These are phyloP conservation scores for Argentina anserina DNA, from an alignment of 306 rosid species.

Conservation along the genomic window DNA sequence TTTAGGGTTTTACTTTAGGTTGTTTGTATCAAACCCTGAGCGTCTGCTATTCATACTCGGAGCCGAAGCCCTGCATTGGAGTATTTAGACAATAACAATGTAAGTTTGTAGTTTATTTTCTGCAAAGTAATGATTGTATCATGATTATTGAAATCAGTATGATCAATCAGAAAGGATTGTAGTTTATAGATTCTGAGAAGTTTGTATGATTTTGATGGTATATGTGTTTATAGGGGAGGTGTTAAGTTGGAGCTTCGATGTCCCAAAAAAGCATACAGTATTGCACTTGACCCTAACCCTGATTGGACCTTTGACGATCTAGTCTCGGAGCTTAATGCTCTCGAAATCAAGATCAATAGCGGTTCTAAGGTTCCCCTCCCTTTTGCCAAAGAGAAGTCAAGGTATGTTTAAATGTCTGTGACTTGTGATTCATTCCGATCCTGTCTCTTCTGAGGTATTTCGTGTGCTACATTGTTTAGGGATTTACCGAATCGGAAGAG, in stretches of 20 bases:
- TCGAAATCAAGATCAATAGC: constrained; percentile 49
- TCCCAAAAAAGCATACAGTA: constrained; percentile 39
- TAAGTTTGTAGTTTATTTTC: constrained; percentile 3
- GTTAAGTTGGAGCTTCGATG: constrained; percentile 47
- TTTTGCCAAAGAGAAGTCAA: constrained; percentile 28
- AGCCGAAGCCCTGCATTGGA: not conserved
- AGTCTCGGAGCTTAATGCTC: constrained; percentile 52
- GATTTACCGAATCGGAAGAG: constrained; percentile 26
- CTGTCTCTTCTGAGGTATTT: not conserved
- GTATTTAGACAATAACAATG: constrained; percentile 20
- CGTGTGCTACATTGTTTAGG: constrained; percentile 5
- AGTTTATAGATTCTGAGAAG: not conserved
- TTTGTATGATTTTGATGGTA: not conserved
- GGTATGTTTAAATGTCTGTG: constrained; percentile 43
- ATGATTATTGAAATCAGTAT: not conserved
- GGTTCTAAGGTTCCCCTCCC: constrained; percentile 39
- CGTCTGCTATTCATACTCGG: no score
- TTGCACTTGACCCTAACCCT: constrained; percentile 61
- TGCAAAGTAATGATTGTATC: not conserved
- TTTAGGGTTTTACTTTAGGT: not conserved
- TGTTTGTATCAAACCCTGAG: not conserved
- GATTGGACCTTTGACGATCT: constrained; percentile 72
- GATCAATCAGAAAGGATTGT: not conserved
- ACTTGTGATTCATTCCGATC: constrained; percentile 7
- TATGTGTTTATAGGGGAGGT: constrained; percentile 48